Evolutionary conservation across 2,329 filamentous ascomycete genomes (phyloP).

Genomic region (Diaporthe citri): DNA sequence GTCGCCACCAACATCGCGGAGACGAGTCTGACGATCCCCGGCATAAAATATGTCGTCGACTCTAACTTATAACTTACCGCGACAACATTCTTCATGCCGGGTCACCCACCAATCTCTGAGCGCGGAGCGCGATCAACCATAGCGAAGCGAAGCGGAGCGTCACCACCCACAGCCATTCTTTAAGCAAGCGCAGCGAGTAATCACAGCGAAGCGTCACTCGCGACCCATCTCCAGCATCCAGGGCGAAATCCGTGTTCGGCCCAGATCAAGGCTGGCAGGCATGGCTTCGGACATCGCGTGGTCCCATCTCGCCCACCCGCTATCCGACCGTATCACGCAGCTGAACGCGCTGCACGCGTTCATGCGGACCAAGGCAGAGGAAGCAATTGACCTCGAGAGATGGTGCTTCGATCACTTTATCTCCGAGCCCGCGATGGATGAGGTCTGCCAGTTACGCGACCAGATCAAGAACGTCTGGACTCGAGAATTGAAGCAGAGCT

Average conservation of each 20-base stretch:
- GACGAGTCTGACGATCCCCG: background rate
- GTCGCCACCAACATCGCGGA: background rate
- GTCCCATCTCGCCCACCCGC: background rate
- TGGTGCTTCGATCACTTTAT: background rate
- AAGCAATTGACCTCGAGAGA: background rate
- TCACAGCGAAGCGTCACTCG: background rate
- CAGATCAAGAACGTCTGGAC: background rate
- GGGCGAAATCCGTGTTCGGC: background rate
- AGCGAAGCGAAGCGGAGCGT: too few species aligned
- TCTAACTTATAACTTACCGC: too few species aligned
- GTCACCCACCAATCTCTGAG: too few species aligned
- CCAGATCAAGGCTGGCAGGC: background rate
- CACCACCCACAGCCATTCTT: background rate
- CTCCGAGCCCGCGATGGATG: background rate
- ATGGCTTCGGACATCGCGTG: background rate
- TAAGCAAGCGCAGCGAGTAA: background rate
- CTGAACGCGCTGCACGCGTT: background rate
- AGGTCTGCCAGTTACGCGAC: background rate
- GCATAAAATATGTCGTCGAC: background rate
- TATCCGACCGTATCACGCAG: background rate
- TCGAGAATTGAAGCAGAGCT: background rate
- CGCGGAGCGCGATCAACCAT: too few species aligned
- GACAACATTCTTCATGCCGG: too few species aligned
- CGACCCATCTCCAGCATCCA: background rate
- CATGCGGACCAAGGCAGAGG: background rate